A percentile compares a stretch with the other conserved stretches of the same genome.
phyloP scores from a whole-genome alignment of 176 grass and related monocot species.

The Puya raimondii region DNA sequence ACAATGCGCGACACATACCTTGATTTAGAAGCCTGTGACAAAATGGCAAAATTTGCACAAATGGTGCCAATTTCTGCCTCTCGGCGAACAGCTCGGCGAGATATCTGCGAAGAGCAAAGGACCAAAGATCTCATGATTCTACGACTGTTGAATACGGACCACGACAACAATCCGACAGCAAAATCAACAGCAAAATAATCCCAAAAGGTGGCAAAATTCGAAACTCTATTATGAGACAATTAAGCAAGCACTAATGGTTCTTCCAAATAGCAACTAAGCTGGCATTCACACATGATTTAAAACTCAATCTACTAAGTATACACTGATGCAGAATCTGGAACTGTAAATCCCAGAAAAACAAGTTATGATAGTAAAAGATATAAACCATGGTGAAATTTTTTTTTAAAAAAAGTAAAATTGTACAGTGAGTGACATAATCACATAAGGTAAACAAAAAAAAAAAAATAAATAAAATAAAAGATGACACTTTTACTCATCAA shows the following conservation, averaged over 20 bases:
- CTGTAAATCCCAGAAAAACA: not conserved
- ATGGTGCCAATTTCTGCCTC: conserved; percentile 96
- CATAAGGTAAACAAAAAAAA: not conserved
- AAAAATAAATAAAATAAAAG: not conserved
- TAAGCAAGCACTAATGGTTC: not conserved
- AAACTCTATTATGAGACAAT: not conserved
- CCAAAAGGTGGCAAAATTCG: not conserved
- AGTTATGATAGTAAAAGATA: not conserved
- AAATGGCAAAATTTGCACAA: conserved; percentile 94
- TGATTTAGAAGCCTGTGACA: conserved; percentile 87
- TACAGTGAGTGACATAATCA: not conserved
- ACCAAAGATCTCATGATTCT: conserved; percentile 5
- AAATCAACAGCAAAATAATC: not conserved
- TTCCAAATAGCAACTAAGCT: not conserved
- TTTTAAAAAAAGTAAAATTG: not conserved
- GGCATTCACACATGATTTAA: not conserved
- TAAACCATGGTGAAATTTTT: not conserved
- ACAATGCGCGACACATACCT: conserved; percentile 31
- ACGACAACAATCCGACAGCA: not conserved
- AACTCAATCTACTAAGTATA: no score
- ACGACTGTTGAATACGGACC: not conserved
- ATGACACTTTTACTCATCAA: not conserved
- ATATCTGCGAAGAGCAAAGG: conserved; percentile 52
- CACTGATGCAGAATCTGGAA: not conserved
- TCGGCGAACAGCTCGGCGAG: conserved; percentile 88